Evolutionary conservation across 768 basidiomycete genomes (phyloP).

Genomic region (Naganishia randhawae): DNA sequence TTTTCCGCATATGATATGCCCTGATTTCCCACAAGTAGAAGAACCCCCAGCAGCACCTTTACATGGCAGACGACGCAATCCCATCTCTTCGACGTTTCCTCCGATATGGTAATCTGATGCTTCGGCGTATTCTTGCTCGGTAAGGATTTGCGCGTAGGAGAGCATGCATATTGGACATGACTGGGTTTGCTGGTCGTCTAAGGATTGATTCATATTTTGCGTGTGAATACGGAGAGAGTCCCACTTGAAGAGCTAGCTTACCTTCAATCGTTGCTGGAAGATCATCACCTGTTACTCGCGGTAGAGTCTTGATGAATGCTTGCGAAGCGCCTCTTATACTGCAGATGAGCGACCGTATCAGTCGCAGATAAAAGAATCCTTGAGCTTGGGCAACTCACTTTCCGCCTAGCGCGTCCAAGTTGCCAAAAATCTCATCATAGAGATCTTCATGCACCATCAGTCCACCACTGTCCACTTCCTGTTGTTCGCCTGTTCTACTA

Average conservation of each 20-base stretch:
- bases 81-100: slow-evolving; percentile 25
- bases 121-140: slow-evolving; percentile 30
- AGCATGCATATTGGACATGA: slow-evolving; percentile 29
- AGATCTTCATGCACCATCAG: slow-evolving; percentile 27
- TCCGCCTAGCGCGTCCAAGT: slow-evolving; percentile 9
- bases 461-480: slow-evolving; percentile 4
- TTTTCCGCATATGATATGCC: slow-evolving; percentile 29
- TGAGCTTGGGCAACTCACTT: slow-evolving; percentile 10
- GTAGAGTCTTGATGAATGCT: slow-evolving; percentile 22
- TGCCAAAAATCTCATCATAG: slow-evolving; percentile 23
- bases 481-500: background rate
- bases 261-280: background rate
- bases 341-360: background rate
- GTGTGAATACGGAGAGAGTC: background rate
- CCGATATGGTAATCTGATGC: slow-evolving; percentile 28
- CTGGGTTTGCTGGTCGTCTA: slow-evolving; percentile 20
- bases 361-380: background rate
- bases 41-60: background rate
- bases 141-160: slow-evolving; percentile 25
- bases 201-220: background rate
- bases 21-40: background rate
- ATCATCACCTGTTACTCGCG: slow-evolving; percentile 15
- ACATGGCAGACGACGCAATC: slow-evolving; percentile 26
- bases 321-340: slow-evolving; percentile 21
- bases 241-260: background rate